Conservation (phyloP, 768 basidiomycete species). For the Collybia sp. region DNA sequence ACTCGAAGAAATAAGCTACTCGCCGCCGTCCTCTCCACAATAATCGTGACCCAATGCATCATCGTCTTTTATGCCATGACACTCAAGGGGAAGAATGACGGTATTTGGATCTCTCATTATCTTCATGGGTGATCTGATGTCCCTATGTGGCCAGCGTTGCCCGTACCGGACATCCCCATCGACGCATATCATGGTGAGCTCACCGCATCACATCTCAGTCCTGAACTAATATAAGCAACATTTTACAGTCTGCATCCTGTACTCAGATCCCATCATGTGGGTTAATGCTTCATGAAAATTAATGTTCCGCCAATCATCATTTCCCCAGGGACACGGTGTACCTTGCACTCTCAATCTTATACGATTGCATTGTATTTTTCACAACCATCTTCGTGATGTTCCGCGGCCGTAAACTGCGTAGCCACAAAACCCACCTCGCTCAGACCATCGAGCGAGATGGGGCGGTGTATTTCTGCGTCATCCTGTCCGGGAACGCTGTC, state of each 20-base stretch:
- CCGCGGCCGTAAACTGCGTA: neutral
- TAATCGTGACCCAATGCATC: neutral
- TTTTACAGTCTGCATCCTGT: neutral
- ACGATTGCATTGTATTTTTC: neutral
- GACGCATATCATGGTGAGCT: slow-evolving; percentile 12
- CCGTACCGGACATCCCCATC: slow-evolving; percentile 9
- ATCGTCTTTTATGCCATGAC: neutral
- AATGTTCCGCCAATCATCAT: neutral
- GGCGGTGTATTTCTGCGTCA: slow-evolving; percentile 14
- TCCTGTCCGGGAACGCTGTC: slow-evolving; percentile 14
- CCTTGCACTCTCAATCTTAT: neutral
- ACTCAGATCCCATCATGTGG: neutral
- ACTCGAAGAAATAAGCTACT: neutral
- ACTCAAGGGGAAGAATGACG: neutral
- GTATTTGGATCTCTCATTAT: neutral
- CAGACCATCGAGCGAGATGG: slow-evolving; percentile 16
- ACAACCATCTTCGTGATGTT: neutral
- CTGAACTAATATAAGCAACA: neutral
- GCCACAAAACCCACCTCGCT: neutral
- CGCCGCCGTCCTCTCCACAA: neutral
- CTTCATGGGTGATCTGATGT: neutral
- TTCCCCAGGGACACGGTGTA: neutral
- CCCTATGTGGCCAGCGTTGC: slow-evolving; percentile 2
- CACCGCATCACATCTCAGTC: neutral
- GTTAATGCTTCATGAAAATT: no score